A percentile compares a stretch with the other conserved stretches of the same genome.
These are phyloP conservation scores for Bothriochloa decipiens DNA, from an alignment of 176 grass and related monocot genomes.

Conservation along the genomic window DNA sequence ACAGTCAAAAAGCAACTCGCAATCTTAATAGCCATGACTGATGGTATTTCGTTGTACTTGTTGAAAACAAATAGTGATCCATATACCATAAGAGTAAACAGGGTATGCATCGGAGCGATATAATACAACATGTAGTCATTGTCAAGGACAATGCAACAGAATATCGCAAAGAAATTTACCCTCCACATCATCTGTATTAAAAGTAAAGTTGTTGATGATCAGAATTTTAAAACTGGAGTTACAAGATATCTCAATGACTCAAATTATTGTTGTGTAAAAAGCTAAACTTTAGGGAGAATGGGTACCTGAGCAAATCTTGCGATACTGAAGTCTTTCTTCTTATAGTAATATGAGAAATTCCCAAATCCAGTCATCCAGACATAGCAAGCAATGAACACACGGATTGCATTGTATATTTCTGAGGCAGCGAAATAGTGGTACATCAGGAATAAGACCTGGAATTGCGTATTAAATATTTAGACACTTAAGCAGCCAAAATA, in stretches of 20 bases:
- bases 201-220: conserved; percentile 7
- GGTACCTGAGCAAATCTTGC: conserved; percentile 82
- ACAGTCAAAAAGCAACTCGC: conserved; percentile 59
- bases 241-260: neutral
- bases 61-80: conserved; percentile 76
- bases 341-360: conserved; percentile 93
- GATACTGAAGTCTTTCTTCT: conserved; percentile 81
- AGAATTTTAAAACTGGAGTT: neutral
- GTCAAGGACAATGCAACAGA: conserved; percentile 81
- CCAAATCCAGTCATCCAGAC: conserved; percentile 99
- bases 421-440: conserved; percentile 93
- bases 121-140: conserved; percentile 90
- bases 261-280: neutral
- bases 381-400: conserved; percentile 85
- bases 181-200: conserved; percentile 91
- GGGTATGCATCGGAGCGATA: conserved; percentile 85
- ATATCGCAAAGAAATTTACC: conserved; percentile 78
- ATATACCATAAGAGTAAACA: conserved; percentile 92
- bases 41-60: conserved; percentile 79
- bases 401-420: conserved; percentile 94
- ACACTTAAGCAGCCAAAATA: neutral
- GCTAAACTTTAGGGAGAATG: conserved; percentile 9
- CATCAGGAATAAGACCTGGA: conserved; percentile 85
- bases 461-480: conserved; percentile 27
- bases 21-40: conserved; percentile 66